phyloP scores from a whole-genome alignment of 2,329 filamentous ascomycete genomes.

The Elsinoe perseae region DNA sequence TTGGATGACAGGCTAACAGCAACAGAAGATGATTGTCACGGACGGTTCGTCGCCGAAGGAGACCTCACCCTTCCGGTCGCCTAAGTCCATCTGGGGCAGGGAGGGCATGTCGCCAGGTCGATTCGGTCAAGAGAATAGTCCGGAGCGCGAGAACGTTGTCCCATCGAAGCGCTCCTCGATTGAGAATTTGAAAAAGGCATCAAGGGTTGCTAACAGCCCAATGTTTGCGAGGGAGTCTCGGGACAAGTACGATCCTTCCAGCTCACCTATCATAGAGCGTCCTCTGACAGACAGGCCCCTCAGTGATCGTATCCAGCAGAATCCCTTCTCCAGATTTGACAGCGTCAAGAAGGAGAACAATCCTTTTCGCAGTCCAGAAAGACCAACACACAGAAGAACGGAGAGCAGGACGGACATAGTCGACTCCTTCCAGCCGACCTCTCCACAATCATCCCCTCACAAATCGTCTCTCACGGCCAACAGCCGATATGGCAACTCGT shows the following conservation, averaged over 20 bases:
- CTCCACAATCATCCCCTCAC: slow-evolving; percentile 65
- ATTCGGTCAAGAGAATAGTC: slow-evolving; percentile 60
- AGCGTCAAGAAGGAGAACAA: slow-evolving; percentile 36
- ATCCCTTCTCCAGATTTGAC: slow-evolving; percentile 56
- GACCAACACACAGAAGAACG: slow-evolving; percentile 33
- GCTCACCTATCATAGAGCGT: slow-evolving; percentile 69
- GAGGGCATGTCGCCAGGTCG: slow-evolving; percentile 53
- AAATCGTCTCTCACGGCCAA: slow-evolving; percentile 78
- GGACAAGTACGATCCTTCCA: slow-evolving; percentile 81
- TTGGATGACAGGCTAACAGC: slow-evolving; percentile 22
- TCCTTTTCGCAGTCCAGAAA: slow-evolving; percentile 23
- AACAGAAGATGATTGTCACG: slow-evolving; percentile 59
- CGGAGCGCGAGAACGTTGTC: slow-evolving; percentile 44
- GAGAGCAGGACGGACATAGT: slow-evolving; percentile 47
- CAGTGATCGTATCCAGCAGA: slow-evolving; percentile 58
- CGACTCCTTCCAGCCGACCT: slow-evolving; percentile 36
- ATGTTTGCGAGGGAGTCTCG: slow-evolving; percentile 91
- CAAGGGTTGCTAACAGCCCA: slow-evolving; percentile 94
- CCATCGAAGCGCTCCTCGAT: slow-evolving; percentile 74
- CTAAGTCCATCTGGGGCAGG: slow-evolving; percentile 80
- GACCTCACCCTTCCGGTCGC: slow-evolving; percentile 51
- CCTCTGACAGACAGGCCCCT: slow-evolving; percentile 60
- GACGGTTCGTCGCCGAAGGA: slow-evolving; percentile 66
- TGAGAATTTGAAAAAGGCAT: slow-evolving; percentile 88
- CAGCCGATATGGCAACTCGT: slow-evolving; percentile 50